A percentile compares a stretch with the other conserved stretches of the same genome.
These are phyloP conservation scores for Peniophora sp. DNA, from an alignment of 1,284 basidiomycete species.

Conservation along the genomic window DNA sequence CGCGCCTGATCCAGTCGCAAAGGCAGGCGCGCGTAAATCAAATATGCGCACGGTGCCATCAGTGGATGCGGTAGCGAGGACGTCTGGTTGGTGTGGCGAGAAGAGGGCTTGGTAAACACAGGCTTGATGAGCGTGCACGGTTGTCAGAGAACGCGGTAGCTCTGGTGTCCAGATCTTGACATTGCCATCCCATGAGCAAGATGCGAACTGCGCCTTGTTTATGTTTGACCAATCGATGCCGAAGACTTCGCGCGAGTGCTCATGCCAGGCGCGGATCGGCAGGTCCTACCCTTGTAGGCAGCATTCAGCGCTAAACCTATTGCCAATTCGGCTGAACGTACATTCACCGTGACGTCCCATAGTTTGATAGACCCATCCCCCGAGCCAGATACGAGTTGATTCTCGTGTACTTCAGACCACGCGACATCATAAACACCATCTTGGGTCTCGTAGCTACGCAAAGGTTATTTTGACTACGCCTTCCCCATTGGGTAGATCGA, in stretches of 20 bases:
- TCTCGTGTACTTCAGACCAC: slow-evolving; percentile 92
- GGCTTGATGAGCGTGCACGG: slow-evolving; percentile 74
- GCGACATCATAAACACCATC: slow-evolving; percentile 90
- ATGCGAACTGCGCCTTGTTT: slow-evolving; percentile 84
- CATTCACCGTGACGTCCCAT: slow-evolving; percentile 88
- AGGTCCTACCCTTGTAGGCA: slow-evolving; percentile 54
- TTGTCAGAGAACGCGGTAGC: slow-evolving; percentile 66
- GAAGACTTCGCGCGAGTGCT: slow-evolving; percentile 89
- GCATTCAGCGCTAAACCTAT: slow-evolving; percentile 7
- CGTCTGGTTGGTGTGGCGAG: slow-evolving; percentile 83
- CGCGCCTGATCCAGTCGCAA: slow-evolving; percentile 28
- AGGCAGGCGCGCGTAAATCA: slow-evolving; percentile 59
- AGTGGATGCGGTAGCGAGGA: slow-evolving; percentile 77
- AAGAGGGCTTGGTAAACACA: slow-evolving; percentile 89
- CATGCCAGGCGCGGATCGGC: slow-evolving; percentile 89
- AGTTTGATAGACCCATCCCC: slow-evolving; percentile 89
- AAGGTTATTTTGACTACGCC: slow-evolving; percentile 18
- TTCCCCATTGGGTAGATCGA: slow-evolving; percentile 1
- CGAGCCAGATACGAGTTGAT: slow-evolving; percentile 83
- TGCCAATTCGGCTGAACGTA: slow-evolving; percentile 28
- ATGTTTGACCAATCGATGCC: slow-evolving; percentile 97
- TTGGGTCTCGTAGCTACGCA: slow-evolving; percentile 81
- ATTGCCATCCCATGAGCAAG: slow-evolving; percentile 88
- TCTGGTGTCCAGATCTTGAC: slow-evolving; percentile 90
- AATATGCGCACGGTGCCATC: slow-evolving; percentile 81